These are phyloP conservation scores for Candolleomyces aberdarensis DNA, from an alignment of 768 basidiomycete genomes.

Conservation along the genomic window DNA sequence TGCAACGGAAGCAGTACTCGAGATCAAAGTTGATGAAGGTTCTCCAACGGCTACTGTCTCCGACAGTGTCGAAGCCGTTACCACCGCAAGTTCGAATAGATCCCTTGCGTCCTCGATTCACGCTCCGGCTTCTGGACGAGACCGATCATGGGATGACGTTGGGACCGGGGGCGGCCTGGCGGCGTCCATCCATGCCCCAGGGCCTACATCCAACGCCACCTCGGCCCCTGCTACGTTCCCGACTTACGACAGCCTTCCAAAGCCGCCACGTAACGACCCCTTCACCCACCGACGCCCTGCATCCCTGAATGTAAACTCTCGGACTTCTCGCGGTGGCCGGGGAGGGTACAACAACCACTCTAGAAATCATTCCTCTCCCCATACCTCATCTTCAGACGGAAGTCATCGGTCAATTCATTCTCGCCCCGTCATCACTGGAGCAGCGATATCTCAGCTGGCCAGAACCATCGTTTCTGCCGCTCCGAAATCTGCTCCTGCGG, in stretches of 20 bases:
- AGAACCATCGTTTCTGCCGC: constrained; percentile 49
- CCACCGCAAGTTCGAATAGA: neutral
- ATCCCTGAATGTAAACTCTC: neutral
- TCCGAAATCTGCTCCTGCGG: constrained; percentile 11
- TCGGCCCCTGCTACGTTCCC: constrained; percentile 39
- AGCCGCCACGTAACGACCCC: neutral
- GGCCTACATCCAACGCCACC: constrained; percentile 33
- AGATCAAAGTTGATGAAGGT: neutral
- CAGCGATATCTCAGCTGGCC: constrained; percentile 64
- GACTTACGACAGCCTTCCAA: constrained; percentile 3
- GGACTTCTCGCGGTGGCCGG: neutral
- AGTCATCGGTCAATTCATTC: constrained; percentile 25
- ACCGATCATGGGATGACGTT: constrained; percentile 3
- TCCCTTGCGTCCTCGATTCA: neutral
- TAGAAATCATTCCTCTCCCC: constrained; percentile 66
- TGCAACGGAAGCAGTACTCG: neutral
- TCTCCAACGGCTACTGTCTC: neutral
- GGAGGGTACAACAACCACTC: constrained; percentile 30
- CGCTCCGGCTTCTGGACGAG: constrained; percentile 14
- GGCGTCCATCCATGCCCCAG: constrained; percentile 61
- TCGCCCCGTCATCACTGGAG: constrained; percentile 72
- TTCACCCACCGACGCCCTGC: neutral
- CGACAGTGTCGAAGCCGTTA: neutral
- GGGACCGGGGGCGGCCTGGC: constrained; percentile 19
- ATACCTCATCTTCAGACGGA: constrained; percentile 30